Base-by-base conservation (phyloP, 345 rosid genomes). In the Hibiscus trionum region DNA sequence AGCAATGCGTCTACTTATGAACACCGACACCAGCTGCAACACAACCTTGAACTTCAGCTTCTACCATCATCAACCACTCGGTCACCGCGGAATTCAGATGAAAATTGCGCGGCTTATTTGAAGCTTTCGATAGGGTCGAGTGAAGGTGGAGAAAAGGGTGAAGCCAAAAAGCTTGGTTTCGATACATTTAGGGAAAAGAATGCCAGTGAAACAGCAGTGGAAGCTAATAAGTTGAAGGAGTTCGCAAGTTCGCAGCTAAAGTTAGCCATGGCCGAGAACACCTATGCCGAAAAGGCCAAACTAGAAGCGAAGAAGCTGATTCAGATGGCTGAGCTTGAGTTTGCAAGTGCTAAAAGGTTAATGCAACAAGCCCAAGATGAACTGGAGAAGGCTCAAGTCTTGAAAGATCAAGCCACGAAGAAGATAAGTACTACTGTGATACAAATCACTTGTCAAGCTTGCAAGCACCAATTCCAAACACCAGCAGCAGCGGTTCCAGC, bases 311-410 rank as follows among this genome's bases (percentile, higher is more conserved):
- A 87, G 79, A 80, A 86, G 73, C 97, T 87, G 74, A 79, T 86
- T 9, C 89, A 89, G 84, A 86, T 91, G 70, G 97, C 97, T 0
- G 97, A 91, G 81, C 75, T 82, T 1, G 94, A 91, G 72, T 89
- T 91, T 31, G 78, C 77, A 2, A 86, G 87, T 72, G 97, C 97
- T 1, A 86, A 83, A 77, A 84, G 82, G 86, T 86, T 89, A 58
- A 86, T 92, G 75, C 94, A 89, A 66, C 88, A 76, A 79, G 92
- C 97, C 33, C 86, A 86, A 62, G 78, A 83, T 59, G 97, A 89
- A 65, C 82, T 91, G 0, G 94, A 86, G 57, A 89, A 84, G 80
- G 94, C 97, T 70, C 88, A 85, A 35, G 66, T 69, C 56, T 77
- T 91, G 77, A 87, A 84, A 75, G 88, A 87, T 35, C 84, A 91